Evolutionary conservation across 495 filamentous ascomycete genomes (phyloP), one percentile per base, ranked within the genome.

Genomic region (Penicillium chermesinum): DNA sequence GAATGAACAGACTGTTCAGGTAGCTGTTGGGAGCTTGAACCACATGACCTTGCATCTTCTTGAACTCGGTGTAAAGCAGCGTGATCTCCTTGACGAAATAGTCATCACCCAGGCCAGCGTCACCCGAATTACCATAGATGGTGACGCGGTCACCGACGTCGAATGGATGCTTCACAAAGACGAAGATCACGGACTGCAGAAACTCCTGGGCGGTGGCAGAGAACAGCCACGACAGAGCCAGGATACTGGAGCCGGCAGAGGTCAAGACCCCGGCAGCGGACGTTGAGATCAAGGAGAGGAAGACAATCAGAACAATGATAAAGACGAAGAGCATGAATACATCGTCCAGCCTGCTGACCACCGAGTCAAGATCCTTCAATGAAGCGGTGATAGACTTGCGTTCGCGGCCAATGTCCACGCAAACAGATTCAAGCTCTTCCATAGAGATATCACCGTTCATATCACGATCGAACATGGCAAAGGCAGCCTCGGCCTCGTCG

Each of bases 151-250:
- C 91, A 51, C 91, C 91, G 12, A 96, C 93, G 63, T 97, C 93
- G 55, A 96, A 97, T 3, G 91, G 91, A 63, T 97, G 91, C 72
- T 97, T 97, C 60, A 97, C 87, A 56, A 97, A 95, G 49, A 97
- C 91, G 58, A 97, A 97, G 52, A 96, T 85, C 53, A 91, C 77
- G 2, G 88, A 94, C 59, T 94, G 80, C 1, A 96, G 76, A 53
- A 96, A 95, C 56, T 96, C 93, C 60, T 96, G 90, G 0, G 91
- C 91, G 0, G 93, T 97, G 2, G 86, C 85, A 30, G 88, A 85
- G 58, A 97, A 87, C 19, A 96, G 71, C 91, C 93, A 97, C 1
- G 88, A 90, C 7, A 96, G 75, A 7, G 89, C 93, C 4, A 96
- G 76, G 17, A 96, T 77, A 12, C 83, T 77, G 6, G 88, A 89